Evolutionary conservation across 179 eudicot genomes (phyloP).

Genomic region (Vitellaria paradoxa): DNA sequence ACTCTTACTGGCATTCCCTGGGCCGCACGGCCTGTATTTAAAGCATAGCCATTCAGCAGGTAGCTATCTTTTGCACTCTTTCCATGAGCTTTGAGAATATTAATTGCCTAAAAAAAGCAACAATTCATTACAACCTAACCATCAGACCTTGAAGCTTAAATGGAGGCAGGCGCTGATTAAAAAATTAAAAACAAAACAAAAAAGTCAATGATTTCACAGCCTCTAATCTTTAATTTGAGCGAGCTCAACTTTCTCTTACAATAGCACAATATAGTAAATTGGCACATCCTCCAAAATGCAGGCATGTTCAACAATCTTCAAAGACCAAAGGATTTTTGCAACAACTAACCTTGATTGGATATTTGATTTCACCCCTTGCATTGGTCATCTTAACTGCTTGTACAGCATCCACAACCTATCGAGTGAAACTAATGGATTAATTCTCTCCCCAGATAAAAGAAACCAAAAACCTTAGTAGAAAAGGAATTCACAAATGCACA

Average conservation of each 20-base stretch:
- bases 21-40: slow-evolving; percentile 97
- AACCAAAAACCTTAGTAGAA: not conserved
- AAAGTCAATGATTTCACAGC: not conserved
- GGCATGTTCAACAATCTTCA: not conserved
- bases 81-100: slow-evolving; percentile 96
- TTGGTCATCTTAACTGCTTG: slow-evolving; percentile 90
- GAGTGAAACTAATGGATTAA: not conserved
- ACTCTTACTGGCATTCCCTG: slow-evolving; percentile 96
- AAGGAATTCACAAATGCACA: not conserved
- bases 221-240: not conserved
- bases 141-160: not conserved
- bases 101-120: slow-evolving; percentile 55
- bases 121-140: slow-evolving; percentile 10
- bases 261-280: not conserved
- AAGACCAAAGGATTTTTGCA: not conserved
- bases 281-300: not conserved
- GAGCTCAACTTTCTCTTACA: not conserved
- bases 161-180: not conserved
- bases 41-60: slow-evolving; percentile 92
- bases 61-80: slow-evolving; percentile 92
- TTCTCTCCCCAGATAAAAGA: slow-evolving; percentile 4
- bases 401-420: slow-evolving; percentile 91
- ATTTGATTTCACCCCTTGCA: slow-evolving; percentile 84
- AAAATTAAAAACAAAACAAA: not conserved
- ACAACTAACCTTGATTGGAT: slow-evolving; percentile 86